Conservation (phyloP, 352 stramenopile species). For the Phytopythium cucurbitacearum region DNA sequence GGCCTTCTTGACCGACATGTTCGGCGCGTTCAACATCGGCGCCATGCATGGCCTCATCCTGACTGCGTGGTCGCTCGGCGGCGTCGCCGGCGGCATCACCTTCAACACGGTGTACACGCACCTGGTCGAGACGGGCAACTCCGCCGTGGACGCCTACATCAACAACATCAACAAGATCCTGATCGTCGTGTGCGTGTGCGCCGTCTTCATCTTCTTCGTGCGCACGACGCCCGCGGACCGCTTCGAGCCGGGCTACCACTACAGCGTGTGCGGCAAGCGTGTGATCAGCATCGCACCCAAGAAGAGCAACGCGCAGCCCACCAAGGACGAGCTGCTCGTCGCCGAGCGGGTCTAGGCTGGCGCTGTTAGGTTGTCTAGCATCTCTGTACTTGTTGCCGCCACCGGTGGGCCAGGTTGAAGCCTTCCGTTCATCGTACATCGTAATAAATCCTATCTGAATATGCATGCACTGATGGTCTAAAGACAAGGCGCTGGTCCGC, state of each 20-base stretch:
- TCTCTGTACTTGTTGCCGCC: neutral
- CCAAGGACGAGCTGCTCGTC: constrained; percentile 8
- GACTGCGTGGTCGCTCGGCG: constrained; percentile 69
- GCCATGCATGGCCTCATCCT: constrained; percentile 79
- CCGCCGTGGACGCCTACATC: constrained; percentile 52
- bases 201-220: constrained; percentile 61
- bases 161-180: constrained; percentile 76
- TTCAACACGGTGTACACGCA: constrained; percentile 62
- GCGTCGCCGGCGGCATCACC: constrained; percentile 59
- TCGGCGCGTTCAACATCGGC: constrained; percentile 79
- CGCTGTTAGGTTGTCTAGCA: too few relatives aligned
- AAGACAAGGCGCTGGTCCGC: too few relatives aligned
- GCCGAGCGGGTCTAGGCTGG: constrained; percentile 3
- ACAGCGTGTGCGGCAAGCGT: constrained; percentile 53
- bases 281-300: constrained; percentile 62
- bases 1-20: constrained; percentile 79
- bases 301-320: constrained; percentile 20
- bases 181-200: constrained; percentile 51
- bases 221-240: constrained; percentile 66
- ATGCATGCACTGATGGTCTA: too few relatives aligned
- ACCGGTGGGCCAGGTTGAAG: neutral
- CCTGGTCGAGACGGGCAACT: constrained; percentile 27
- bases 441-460: too few relatives aligned
- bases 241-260: constrained; percentile 69
- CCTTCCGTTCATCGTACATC: neutral